Evolutionary conservation across 2,329 filamentous ascomycete genomes (phyloP).

Genomic region (Microsporum canis): DNA sequence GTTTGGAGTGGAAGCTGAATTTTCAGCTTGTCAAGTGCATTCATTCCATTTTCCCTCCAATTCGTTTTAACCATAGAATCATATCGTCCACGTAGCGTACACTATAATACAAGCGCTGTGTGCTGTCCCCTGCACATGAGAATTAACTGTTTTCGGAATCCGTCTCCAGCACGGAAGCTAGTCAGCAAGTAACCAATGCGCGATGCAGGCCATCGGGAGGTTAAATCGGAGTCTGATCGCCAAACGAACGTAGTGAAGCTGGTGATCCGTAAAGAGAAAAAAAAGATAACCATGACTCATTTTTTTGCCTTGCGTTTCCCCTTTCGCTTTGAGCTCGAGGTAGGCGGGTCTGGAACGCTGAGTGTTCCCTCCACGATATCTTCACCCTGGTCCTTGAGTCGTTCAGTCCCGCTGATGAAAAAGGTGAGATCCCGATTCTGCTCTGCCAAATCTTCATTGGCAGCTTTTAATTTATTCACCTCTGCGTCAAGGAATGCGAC

Average conservation of each 20-base stretch:
- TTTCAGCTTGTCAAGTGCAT: not conserved
- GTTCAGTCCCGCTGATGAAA: constrained; percentile 76
- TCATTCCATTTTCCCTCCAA: not conserved
- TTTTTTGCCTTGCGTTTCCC: constrained; percentile 22
- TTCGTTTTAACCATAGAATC: not conserved
- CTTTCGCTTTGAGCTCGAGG: constrained; percentile 43
- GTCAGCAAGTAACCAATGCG: not conserved
- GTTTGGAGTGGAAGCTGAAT: not conserved
- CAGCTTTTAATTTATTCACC: constrained; percentile 43
- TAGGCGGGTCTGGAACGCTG: constrained; percentile 47
- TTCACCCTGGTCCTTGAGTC: constrained; percentile 59
- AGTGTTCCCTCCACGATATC: constrained; percentile 63
- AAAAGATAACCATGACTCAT: not conserved
- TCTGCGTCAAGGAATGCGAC: constrained; percentile 55
- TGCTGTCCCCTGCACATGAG: not conserved
- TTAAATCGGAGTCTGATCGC: not conserved
- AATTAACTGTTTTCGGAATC: not conserved
- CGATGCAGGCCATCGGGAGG: not conserved
- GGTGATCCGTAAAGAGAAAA: not conserved
- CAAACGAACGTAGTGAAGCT: not conserved
- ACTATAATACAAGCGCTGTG: not conserved
- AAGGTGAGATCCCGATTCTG: constrained; percentile 79
- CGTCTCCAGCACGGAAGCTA: not conserved
- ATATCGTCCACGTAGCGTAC: not conserved
- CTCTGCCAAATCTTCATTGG: constrained; percentile 66